Base-by-base conservation (phyloP, 495 filamentous ascomycete species). In the Halenospora varia region DNA sequence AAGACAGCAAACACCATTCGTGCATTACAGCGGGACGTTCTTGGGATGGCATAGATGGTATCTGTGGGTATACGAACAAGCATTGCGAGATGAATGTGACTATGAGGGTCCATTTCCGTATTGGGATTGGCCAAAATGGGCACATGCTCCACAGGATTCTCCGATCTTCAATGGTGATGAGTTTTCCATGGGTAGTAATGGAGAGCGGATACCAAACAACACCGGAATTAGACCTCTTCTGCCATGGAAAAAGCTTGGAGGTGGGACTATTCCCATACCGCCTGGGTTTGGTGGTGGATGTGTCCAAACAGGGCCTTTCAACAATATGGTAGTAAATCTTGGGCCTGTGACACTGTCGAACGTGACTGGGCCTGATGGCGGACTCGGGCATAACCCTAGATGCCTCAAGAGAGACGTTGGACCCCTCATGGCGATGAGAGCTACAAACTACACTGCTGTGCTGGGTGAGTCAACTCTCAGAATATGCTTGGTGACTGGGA, bases 11-110 rank as follows among this genome's bases (percentile, higher is more conserved):
- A 84, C 83, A 1, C 61, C 73, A 15, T 54, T 60, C 2, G 86
- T 88, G 52, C 87, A 90, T 63, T 82, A 74, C 57, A 81, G 78
- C 9, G 50, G 83, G 17, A 82, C 77, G 56, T 88, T 90, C 70
- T 70, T 88, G 25, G 68, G 78, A 2, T 90, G 88, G 85, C 88
- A 90, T 65, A 74, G 87, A 15, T 87, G 84, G 69, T 89, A 82
- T 64, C 72, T 78, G 40, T 79, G 70, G 53, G 71, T 71, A 17
- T 89, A 82, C 65, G 88, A 90, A 66, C 74, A 83, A 64, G 82
- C 86, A 1, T 72, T 90, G 19, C 73, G 77, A 22, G 75, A 82
- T 10, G 87, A 91, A 62, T 90, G 88, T 62, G 84, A 83, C 42
- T 90, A 87, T 62, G 79, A 62, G 0, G 85, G 85, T 26, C 47